Conservation (phyloP, 306 rosid species). For the Cucurbita pepo region DNA sequence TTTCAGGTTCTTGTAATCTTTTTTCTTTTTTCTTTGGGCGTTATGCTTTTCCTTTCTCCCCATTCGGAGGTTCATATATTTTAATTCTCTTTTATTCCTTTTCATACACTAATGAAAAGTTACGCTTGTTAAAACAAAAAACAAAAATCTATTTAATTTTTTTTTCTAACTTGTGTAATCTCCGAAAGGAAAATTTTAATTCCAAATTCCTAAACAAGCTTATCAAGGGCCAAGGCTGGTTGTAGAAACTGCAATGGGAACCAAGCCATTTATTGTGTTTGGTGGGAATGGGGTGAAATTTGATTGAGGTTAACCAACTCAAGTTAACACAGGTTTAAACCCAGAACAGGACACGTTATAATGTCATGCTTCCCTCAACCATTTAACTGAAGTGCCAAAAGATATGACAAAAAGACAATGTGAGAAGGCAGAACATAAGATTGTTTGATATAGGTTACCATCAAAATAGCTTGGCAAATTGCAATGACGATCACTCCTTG, state of each 20-base stretch:
- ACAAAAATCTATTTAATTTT: too few relatives aligned
- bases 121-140: not conserved
- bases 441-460: constrained; percentile 29
- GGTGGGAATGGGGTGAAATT: too few relatives aligned
- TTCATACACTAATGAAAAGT: not conserved
- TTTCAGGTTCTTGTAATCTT: not conserved
- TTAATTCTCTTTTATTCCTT: not conserved
- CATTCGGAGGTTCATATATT: not conserved
- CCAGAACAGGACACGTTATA: not conserved
- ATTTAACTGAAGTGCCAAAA: not conserved
- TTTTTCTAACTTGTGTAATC: not conserved
- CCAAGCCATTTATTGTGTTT: not conserved
- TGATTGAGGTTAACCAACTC: not conserved
- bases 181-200: not conserved
- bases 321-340: not conserved
- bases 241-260: not conserved
- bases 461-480: constrained; percentile 76
- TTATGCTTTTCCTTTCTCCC: not conserved
- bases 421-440: not conserved
- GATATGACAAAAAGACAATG: not conserved
- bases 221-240: not conserved
- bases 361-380: not conserved
- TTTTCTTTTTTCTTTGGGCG: not conserved
- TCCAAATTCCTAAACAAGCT: not conserved
- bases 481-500: constrained; percentile 93